phyloP scores from a whole-genome alignment of 208 protist genomes.

The Leptomonas pyrrhocoris region DNA sequence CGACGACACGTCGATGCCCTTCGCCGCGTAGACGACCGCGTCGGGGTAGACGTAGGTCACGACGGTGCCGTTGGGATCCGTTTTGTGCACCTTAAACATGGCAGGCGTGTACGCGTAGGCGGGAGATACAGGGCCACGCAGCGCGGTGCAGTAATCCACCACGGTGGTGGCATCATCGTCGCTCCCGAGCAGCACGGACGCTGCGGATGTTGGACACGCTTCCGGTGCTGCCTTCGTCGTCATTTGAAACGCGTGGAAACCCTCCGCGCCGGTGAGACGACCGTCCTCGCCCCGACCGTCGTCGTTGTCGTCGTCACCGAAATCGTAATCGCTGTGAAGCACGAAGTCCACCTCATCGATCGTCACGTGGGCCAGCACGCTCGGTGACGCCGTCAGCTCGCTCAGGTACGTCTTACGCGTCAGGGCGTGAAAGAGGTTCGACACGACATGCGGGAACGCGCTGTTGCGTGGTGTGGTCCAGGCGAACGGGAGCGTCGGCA shows the following conservation, averaged over 20 bases:
- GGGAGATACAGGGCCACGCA: neutral
- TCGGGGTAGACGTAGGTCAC: neutral
- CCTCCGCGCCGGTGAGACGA: neutral
- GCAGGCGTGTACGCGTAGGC: neutral
- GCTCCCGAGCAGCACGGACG: neutral
- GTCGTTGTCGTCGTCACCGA: neutral
- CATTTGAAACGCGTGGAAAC: neutral
- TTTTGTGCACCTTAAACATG: neutral
- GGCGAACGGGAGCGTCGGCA: neutral
- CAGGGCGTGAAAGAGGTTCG: slow-evolving; percentile 8
- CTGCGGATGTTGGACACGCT: neutral
- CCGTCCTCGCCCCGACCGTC: too few relatives aligned
- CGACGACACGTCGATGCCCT: neutral
- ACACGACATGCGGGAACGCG: slow-evolving; percentile 3
- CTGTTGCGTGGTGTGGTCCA: neutral
- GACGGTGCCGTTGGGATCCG: neutral
- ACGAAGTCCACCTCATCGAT: slow-evolving; percentile 3
- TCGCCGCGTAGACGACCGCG: neutral
- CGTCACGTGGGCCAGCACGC: slow-evolving; percentile 11
- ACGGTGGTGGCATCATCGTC: neutral
- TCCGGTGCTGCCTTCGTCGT: neutral
- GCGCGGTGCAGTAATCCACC: slow-evolving; percentile 13
- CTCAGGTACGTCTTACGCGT: slow-evolving; percentile 10
- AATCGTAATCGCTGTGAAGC: neutral
- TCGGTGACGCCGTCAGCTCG: neutral